phyloP scores from a whole-genome alignment of 768 basidiomycete genomes.

The Infundibulicybe gibba region DNA sequence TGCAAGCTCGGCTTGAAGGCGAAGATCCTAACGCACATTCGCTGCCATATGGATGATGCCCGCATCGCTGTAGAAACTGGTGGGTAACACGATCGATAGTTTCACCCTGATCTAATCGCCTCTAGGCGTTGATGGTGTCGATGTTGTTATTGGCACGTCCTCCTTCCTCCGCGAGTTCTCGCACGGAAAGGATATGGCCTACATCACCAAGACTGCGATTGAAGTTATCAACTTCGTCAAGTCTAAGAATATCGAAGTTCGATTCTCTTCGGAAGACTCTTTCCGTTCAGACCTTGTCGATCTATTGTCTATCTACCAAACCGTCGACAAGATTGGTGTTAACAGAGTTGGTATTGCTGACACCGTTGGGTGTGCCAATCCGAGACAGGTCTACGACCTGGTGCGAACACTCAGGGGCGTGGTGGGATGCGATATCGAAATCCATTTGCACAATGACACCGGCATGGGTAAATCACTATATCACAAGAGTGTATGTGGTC shows the following conservation, averaged over 20 bases:
- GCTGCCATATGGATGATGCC: slow-evolving; percentile 99
- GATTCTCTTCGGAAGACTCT: slow-evolving; percentile 99
- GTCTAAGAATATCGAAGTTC: slow-evolving; percentile 98
- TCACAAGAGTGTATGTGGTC: background rate
- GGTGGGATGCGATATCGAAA: slow-evolving; percentile 96
- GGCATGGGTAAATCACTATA: slow-evolving; percentile 71
- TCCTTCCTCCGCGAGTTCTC: slow-evolving; percentile 99
- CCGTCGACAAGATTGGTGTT: slow-evolving; percentile 98
- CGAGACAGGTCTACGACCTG: slow-evolving; percentile 97
- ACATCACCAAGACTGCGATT: slow-evolving; percentile 98
- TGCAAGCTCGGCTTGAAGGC: slow-evolving; percentile 97
- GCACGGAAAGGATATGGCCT: slow-evolving; percentile 99
- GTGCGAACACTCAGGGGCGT: slow-evolving; percentile 95
- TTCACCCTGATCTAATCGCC: background rate
- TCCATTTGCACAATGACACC: slow-evolving; percentile 98
- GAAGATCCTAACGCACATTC: slow-evolving; percentile 98
- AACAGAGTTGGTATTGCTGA: slow-evolving; percentile 99
- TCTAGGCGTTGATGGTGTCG: slow-evolving; percentile 94
- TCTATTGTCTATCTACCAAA: slow-evolving; percentile 96
- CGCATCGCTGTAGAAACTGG: slow-evolving; percentile 98
- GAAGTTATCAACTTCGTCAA: slow-evolving; percentile 99
- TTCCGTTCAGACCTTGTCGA: slow-evolving; percentile 99
- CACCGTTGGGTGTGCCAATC: slow-evolving; percentile 98
- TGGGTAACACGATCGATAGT: slow-evolving; percentile 24
- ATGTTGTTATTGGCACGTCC: slow-evolving; percentile 98